Evolutionary conservation across 129 eudicot genomes (phyloP).

Genomic region (Calendula officinalis): DNA sequence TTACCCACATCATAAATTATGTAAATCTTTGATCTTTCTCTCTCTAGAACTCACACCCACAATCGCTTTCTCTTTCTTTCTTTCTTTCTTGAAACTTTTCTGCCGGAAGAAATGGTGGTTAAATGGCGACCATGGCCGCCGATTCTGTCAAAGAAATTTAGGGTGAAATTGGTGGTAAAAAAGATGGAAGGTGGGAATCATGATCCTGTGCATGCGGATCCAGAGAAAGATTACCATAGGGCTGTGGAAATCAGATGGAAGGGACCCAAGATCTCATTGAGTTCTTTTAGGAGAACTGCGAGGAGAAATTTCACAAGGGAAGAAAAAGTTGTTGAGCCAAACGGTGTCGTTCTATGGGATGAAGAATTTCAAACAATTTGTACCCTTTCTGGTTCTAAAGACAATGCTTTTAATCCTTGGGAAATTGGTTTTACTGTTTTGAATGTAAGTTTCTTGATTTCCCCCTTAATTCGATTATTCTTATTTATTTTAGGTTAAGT

Average conservation of each 20-base stretch:
- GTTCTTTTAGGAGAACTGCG: conserved; percentile 67
- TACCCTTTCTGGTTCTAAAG: conserved; percentile 61
- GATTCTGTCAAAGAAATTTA: conserved; percentile 53
- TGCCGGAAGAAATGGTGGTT: conserved; percentile 57
- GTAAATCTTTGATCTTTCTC: conserved; percentile 3
- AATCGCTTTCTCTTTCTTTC: not conserved
- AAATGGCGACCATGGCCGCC: conserved; percentile 98
- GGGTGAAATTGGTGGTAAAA: conserved; percentile 61
- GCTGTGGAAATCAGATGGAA: conserved; percentile 91
- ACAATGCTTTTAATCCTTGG: conserved; percentile 90
- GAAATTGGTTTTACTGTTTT: conserved; percentile 75
- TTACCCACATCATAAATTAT: not conserved
- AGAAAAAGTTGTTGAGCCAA: conserved; percentile 22
- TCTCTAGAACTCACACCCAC: conserved; percentile 6
- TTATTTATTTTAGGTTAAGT: not conserved
- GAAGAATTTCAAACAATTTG: conserved; percentile 70
- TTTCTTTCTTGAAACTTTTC: too few relatives aligned
- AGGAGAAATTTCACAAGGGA: conserved; percentile 59
- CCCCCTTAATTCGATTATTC: too few relatives aligned
- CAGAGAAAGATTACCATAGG: conserved; percentile 36
- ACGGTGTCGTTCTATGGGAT: conserved; percentile 78
- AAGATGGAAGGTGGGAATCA: conserved; percentile 39
- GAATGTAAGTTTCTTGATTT: conserved; percentile 47
- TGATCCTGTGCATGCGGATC: conserved; percentile 36
- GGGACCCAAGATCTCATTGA: conserved; percentile 63